Conservation (phyloP, 106 monocot genomes). For the Dendrobium chrysotoxum region DNA sequence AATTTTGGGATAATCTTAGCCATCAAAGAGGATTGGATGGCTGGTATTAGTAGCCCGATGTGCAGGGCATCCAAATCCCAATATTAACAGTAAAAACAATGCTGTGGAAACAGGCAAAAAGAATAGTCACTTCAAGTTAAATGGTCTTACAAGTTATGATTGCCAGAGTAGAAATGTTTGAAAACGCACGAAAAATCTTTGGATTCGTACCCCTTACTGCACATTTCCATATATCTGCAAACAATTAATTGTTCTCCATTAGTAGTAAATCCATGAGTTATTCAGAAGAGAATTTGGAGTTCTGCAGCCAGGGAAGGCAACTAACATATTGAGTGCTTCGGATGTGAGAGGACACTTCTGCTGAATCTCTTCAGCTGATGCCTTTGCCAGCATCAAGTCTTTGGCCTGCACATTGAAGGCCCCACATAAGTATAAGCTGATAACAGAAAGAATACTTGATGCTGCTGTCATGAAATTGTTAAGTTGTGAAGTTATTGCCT, state of each 20-base stretch:
- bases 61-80: background rate
- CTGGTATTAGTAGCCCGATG: background rate
- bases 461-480: too few species aligned
- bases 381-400: slow-evolving; percentile 63
- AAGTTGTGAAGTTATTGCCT: too few species aligned
- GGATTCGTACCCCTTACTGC: slow-evolving; percentile 42
- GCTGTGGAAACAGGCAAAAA: background rate
- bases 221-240: slow-evolving; percentile 63
- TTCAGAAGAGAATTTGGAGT: background rate
- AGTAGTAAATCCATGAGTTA: background rate
- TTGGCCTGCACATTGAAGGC: slow-evolving; percentile 50
- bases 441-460: too few species aligned
- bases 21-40: background rate
- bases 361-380: slow-evolving; percentile 50
- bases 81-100: background rate
- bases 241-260: background rate
- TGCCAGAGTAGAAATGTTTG: slow-evolving; percentile 62
- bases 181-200: slow-evolving; percentile 93
- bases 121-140: background rate
- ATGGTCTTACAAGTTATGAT: slow-evolving; percentile 25
- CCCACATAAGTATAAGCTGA: too few species aligned
- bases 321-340: slow-evolving; percentile 63
- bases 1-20: background rate
- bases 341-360: slow-evolving; percentile 52
- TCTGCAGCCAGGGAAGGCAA: background rate